A percentile compares a stretch with the other conserved stretches of the same genome.
phyloP scores from a whole-genome alignment of 768 basidiomycete species.

The Coprinopsis cinerea region DNA sequence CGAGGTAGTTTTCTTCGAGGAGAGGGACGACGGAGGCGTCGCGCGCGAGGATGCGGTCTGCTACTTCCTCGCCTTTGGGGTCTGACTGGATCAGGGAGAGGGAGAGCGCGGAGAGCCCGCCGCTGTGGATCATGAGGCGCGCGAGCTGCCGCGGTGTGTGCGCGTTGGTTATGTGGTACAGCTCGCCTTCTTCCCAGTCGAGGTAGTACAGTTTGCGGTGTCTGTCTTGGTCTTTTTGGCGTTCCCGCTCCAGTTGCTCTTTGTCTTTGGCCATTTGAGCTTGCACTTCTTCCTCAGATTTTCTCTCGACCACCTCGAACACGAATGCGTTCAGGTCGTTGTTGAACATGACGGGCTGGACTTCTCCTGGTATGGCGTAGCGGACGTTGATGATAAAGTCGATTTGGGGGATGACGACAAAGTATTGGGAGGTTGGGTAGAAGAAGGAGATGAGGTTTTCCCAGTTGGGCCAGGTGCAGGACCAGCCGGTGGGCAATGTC shows the following conservation, averaged over 20 bases:
- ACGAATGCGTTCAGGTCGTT: slow-evolving; percentile 11
- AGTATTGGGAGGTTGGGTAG: slow-evolving; percentile 16
- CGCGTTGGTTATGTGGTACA: slow-evolving; percentile 3
- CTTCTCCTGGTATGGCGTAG: slow-evolving; percentile 16
- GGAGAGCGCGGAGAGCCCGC: slow-evolving; percentile 12
- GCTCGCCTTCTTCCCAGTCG: slow-evolving; percentile 9
- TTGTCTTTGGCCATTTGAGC: too few relatives aligned
- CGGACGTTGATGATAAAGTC: slow-evolving; percentile 17
- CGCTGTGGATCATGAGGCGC: not conserved
- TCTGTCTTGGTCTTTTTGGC: not conserved
- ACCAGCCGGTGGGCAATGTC: slow-evolving; percentile 14
- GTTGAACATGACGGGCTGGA: slow-evolving; percentile 14
- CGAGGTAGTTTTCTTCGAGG: slow-evolving; percentile 24
- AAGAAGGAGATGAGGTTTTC: slow-evolving; percentile 14
- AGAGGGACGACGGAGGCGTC: slow-evolving; percentile 28
- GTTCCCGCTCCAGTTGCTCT: not conserved
- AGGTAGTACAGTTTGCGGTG: slow-evolving; percentile 3
- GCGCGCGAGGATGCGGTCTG: slow-evolving; percentile 22
- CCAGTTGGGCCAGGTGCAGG: slow-evolving; percentile 14
- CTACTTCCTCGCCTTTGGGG: slow-evolving; percentile 22
- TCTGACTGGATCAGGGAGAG: slow-evolving; percentile 16
- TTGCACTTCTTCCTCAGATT: not conserved
- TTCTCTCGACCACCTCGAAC: slow-evolving; percentile 8
- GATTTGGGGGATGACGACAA: slow-evolving; percentile 18
- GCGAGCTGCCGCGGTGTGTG: slow-evolving; percentile 2